phyloP scores from a whole-genome alignment of 1,284 basidiomycete species.

The Tausonia pullulans region DNA sequence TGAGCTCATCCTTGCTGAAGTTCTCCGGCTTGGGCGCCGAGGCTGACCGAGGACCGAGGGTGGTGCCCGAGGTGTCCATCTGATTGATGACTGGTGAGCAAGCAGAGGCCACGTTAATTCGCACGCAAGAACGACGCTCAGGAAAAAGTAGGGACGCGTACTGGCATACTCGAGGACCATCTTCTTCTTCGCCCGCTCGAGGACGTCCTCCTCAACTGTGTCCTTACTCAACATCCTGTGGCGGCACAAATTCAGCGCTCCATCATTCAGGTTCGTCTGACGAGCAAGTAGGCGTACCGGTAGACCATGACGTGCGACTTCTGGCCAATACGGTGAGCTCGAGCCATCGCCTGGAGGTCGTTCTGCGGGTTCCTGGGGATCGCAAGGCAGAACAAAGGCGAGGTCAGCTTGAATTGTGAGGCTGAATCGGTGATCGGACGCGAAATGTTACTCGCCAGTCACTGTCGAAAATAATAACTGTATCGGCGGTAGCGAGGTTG shows the following conservation, averaged over 20 bases:
- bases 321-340: slow-evolving; percentile 92
- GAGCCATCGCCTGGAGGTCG: slow-evolving; percentile 97
- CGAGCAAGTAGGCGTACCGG: slow-evolving; percentile 39
- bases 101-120: not conserved
- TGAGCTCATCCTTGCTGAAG: slow-evolving; percentile 93
- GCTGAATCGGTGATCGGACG: not conserved
- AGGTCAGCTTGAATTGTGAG: slow-evolving; percentile 21
- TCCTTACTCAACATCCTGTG: slow-evolving; percentile 85
- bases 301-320: slow-evolving; percentile 98
- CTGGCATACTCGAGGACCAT: slow-evolving; percentile 99
- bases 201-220: slow-evolving; percentile 96
- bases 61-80: slow-evolving; percentile 97
- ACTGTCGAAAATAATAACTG: slow-evolving; percentile 15
- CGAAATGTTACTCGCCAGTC: slow-evolving; percentile 2
- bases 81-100: slow-evolving; percentile 78
- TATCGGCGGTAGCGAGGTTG: slow-evolving; percentile 96
- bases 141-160: slow-evolving; percentile 40
- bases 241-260: not conserved
- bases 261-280: not conserved
- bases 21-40: slow-evolving; percentile 51
- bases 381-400: slow-evolving; percentile 4
- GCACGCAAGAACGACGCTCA: not conserved
- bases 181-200: slow-evolving; percentile 97
- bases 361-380: slow-evolving; percentile 83
- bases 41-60: slow-evolving; percentile 68